phyloP scores from a whole-genome alignment of 768 basidiomycete genomes.

The Cyathus striatus region DNA sequence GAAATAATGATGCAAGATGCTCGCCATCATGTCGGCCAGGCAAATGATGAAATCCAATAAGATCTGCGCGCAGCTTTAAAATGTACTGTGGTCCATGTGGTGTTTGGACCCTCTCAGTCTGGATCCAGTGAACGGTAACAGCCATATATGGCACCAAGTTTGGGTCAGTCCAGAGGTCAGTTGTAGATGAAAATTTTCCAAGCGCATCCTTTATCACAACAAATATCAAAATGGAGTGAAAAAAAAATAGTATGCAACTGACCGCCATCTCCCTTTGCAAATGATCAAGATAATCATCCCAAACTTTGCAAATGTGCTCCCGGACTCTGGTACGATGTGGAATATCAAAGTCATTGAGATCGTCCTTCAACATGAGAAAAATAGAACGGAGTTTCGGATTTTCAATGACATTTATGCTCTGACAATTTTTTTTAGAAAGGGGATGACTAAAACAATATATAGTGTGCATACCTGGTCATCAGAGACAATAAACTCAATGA shows the following conservation, averaged over 20 bases:
- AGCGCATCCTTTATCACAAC: neutral
- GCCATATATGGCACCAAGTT: neutral
- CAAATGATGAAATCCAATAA: neutral
- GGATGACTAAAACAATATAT: neutral
- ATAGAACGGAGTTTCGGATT: neutral
- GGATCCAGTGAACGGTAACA: neutral
- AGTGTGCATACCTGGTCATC: neutral
- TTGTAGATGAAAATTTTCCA: neutral
- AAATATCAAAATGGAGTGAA: neutral
- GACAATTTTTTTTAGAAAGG: neutral
- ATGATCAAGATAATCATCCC: neutral
- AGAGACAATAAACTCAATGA: neutral
- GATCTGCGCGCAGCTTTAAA: neutral
- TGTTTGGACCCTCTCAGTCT: neutral
- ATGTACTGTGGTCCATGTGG: neutral
- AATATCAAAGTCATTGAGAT: neutral
- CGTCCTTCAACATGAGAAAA: neutral
- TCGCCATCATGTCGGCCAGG: neutral
- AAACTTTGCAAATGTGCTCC: neutral
- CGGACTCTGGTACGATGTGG: neutral
- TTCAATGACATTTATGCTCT: neutral
- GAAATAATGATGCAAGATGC: neutral
- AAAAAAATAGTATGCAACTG: neutral
- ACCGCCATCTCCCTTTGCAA: neutral
- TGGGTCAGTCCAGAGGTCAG: neutral